Base-by-base conservation (phyloP, 306 rosid genomes). In the Ceratonia siliqua region DNA sequence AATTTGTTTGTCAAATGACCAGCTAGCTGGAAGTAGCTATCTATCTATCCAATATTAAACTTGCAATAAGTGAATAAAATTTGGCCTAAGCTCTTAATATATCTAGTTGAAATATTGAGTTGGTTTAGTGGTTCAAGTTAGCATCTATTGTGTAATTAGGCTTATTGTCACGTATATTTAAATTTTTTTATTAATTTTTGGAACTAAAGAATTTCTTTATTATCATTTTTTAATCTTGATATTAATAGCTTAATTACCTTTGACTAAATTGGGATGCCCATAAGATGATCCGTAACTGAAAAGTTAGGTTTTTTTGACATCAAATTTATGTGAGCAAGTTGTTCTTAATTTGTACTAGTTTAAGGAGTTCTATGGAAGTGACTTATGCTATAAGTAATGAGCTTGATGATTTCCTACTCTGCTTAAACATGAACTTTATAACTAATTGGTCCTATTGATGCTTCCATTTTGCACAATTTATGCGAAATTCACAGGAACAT, bases 281-380 rank as follows among this genome's bases (percentile, higher is more conserved):
- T n/a, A n/a, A n/a, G n/a, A n/a, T n/a, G n/a, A n/a, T 18, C 25
- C 38, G 39, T 32, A 14, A 53, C 54, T 18, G 36, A 27, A 42
- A n/a, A 21, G 25, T n/a, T 24, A 3, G 36, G 27, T 21, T 38
- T 8, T 32, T 6, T 55, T 52, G 21, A 18, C 48, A 49, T 17
- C 21, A 10, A 72, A 45, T 55, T 1, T 45, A 28, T 13, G 46
- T 13, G 46, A 33, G 25, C 38, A 58, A 57, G 58, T 56, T 58
- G 54, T 56, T 27, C 1, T n/a, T n/a, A n/a, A n/a, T 27, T 36
- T 38, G 2, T 39, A 27, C 55, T 27, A 55, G 28, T n/a, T 62
- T 73, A 43, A 45, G 33, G 72, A 80, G 72, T 39, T 27, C 20
- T 49, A 18, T 58, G 43, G 70, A 38, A 74, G 66, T 74, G 76